Conservation (phyloP, 2,329 filamentous ascomycete species). For the Aureobasidium pullulans region DNA sequence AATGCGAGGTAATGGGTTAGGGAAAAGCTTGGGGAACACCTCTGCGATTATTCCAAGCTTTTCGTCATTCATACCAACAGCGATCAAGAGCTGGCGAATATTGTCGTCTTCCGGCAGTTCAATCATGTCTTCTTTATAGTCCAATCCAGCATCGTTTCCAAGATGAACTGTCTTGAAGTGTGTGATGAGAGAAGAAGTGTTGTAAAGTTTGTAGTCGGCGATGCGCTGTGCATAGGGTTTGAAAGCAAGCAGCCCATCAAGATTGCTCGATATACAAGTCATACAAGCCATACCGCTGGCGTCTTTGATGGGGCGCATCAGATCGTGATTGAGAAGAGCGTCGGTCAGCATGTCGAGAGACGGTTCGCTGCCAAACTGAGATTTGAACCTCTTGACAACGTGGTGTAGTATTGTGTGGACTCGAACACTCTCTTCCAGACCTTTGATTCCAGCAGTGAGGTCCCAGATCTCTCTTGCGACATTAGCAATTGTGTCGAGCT, state of each 20-base stretch:
- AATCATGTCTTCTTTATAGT: conserved; percentile 58
- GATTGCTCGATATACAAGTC: conserved; percentile 24
- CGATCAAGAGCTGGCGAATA: conserved; percentile 42
- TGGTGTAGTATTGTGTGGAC: conserved; percentile 59
- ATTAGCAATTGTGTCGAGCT: conserved; percentile 35
- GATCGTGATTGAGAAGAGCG: conserved; percentile 35
- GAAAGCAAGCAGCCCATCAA: conserved; percentile 23
- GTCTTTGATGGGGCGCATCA: conserved; percentile 37
- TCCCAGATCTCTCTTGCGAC: conserved; percentile 58
- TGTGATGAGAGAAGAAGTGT: conserved; percentile 49
- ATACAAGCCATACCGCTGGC: conserved; percentile 39
- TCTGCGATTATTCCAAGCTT: conserved; percentile 34
- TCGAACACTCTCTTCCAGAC: conserved; percentile 55
- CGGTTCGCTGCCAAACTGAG: conserved; percentile 51
- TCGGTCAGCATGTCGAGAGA: conserved; percentile 49
- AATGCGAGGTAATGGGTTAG: conserved; percentile 36
- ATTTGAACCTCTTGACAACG: conserved; percentile 49
- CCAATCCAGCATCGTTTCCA: conserved; percentile 27
- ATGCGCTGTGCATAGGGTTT: conserved; percentile 30
- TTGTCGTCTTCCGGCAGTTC: conserved; percentile 47
- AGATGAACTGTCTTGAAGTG: conserved; percentile 54
- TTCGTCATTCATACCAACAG: conserved; percentile 50
- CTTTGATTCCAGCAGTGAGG: conserved; percentile 50
- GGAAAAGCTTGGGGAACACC: conserved; percentile 30
- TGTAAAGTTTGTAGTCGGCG: conserved; percentile 33